phyloP scores from a whole-genome alignment of 1,284 basidiomycete species.

The Trametes hirsuta region DNA sequence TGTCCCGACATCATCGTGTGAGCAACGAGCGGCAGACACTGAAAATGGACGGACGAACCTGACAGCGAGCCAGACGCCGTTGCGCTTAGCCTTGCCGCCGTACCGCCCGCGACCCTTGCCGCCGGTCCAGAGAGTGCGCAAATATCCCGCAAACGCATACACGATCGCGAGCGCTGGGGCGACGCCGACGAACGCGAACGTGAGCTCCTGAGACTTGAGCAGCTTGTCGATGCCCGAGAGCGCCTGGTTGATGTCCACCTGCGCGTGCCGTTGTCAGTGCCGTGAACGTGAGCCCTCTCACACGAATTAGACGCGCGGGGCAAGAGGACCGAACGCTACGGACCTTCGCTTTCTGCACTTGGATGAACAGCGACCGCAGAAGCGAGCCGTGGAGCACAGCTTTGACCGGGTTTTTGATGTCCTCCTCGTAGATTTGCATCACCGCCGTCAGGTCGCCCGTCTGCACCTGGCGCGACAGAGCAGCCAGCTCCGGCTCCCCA shows the following conservation, averaged over 20 bases:
- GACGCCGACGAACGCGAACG: slow-evolving; percentile 97
- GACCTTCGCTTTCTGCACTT: slow-evolving; percentile 97
- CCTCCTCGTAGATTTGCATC: slow-evolving; percentile 88
- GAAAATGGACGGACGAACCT: slow-evolving; percentile 44
- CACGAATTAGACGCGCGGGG: not conserved
- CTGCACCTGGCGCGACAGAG: slow-evolving; percentile 69
- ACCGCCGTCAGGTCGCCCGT: slow-evolving; percentile 89
- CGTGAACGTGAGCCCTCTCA: not conserved
- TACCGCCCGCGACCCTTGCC: slow-evolving; percentile 51
- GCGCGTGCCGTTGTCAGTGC: not conserved
- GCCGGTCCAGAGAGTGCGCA: slow-evolving; percentile 52
- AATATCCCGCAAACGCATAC: slow-evolving; percentile 66
- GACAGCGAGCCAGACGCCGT: slow-evolving; percentile 64
- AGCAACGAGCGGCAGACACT: not conserved
- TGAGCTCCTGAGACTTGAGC: slow-evolving; percentile 93
- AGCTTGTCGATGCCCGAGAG: slow-evolving; percentile 89
- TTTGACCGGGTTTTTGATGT: slow-evolving; percentile 85
- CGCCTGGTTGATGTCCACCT: slow-evolving; percentile 92
- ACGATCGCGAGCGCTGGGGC: slow-evolving; percentile 88
- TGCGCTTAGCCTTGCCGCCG: slow-evolving; percentile 53
- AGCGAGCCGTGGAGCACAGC: slow-evolving; percentile 85
- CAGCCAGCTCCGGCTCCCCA: slow-evolving; percentile 60
- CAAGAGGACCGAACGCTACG: slow-evolving; percentile 14
- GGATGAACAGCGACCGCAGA: slow-evolving; percentile 87
- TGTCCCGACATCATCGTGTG: slow-evolving; percentile 33